Conservation (phyloP, 2,329 filamentous ascomycete genomes). For the Polytolypa hystricis region DNA sequence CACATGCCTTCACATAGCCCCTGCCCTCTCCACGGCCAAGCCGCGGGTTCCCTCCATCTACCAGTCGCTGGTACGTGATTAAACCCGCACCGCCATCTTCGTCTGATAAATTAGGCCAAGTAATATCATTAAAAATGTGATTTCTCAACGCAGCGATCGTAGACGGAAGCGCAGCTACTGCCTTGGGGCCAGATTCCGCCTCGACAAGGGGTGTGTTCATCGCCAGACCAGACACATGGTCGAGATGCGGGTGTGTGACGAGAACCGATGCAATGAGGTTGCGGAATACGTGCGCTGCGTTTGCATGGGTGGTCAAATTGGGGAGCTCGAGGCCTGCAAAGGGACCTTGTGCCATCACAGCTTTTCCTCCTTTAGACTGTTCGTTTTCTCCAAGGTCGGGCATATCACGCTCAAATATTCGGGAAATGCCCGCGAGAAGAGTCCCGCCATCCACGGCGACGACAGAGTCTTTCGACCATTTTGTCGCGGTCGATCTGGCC, state of each 20-base stretch:
- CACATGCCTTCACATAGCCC: slow-evolving; percentile 80
- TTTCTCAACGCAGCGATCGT: slow-evolving; percentile 88
- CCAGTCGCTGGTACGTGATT: slow-evolving; percentile 77
- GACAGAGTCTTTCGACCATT: slow-evolving; percentile 72
- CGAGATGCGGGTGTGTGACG: slow-evolving; percentile 93
- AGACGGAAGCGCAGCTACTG: slow-evolving; percentile 70
- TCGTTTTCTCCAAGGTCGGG: slow-evolving; percentile 11
- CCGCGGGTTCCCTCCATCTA: slow-evolving; percentile 77
- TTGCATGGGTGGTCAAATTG: slow-evolving; percentile 55
- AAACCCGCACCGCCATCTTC: slow-evolving; percentile 91
- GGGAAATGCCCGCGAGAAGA: slow-evolving; percentile 74
- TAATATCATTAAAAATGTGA: slow-evolving; percentile 95
- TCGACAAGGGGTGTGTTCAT: slow-evolving; percentile 85
- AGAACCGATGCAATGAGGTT: slow-evolving; percentile 77
- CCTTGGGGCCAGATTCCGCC: slow-evolving; percentile 65
- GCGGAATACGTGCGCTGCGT: slow-evolving; percentile 68
- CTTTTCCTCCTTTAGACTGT: slow-evolving; percentile 16
- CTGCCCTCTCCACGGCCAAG: slow-evolving; percentile 67
- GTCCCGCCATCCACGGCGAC: slow-evolving; percentile 91
- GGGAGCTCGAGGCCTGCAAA: slow-evolving; percentile 70
- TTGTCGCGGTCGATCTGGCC: slow-evolving; percentile 65
- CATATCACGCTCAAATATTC: slow-evolving; percentile 50
- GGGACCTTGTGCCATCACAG: slow-evolving; percentile 46
- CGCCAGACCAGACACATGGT: slow-evolving; percentile 83
- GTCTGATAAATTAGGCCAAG: slow-evolving; percentile 95